Percentiles rank a stretch among this genome's conserved stretches.
phyloP scores from a whole-genome alignment of 768 basidiomycete genomes.

The Pulveroboletus sp. region DNA sequence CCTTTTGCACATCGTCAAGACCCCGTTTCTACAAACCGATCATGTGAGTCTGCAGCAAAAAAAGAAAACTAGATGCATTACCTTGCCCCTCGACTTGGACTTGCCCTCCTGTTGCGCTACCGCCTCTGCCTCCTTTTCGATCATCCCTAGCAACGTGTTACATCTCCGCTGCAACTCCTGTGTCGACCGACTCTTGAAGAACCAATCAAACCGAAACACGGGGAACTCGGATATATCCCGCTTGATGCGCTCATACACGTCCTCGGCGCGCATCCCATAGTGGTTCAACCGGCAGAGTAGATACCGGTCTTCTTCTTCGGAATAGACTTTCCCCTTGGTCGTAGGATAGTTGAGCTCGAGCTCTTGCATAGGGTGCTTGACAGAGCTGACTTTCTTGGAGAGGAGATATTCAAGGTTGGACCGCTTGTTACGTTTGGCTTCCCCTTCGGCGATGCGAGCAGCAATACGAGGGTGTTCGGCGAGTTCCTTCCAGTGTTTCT shows the following conservation, averaged over 20 bases:
- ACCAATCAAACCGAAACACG: slow-evolving; percentile 97
- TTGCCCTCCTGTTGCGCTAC: slow-evolving; percentile 67
- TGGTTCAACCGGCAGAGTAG: slow-evolving; percentile 85
- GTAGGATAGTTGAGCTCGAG: slow-evolving; percentile 93
- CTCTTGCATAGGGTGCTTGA: slow-evolving; percentile 93
- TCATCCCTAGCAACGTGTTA: slow-evolving; percentile 83
- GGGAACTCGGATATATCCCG: slow-evolving; percentile 96
- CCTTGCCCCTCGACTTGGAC: slow-evolving; percentile 67
- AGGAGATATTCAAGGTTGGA: slow-evolving; percentile 79
- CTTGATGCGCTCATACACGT: slow-evolving; percentile 94
- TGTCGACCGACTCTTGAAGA: slow-evolving; percentile 84
- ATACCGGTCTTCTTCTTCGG: slow-evolving; percentile 96
- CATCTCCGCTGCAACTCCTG: slow-evolving; percentile 88
- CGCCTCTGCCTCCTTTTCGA: slow-evolving; percentile 83
- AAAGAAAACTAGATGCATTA: slow-evolving; percentile 26
- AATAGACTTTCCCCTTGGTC: slow-evolving; percentile 95
- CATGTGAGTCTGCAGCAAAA: neutral
- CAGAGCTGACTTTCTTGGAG: slow-evolving; percentile 76
- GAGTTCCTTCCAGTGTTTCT: slow-evolving; percentile 81
- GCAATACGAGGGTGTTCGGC: slow-evolving; percentile 75
- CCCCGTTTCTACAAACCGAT: slow-evolving; percentile 56
- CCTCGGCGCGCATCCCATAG: slow-evolving; percentile 86
- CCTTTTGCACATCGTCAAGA: slow-evolving; percentile 62
- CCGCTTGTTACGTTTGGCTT: slow-evolving; percentile 84
- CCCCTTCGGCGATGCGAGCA: slow-evolving; percentile 83